phyloP scores from a whole-genome alignment of 1,284 basidiomycete species.

The Apiotrichum sp. region DNA sequence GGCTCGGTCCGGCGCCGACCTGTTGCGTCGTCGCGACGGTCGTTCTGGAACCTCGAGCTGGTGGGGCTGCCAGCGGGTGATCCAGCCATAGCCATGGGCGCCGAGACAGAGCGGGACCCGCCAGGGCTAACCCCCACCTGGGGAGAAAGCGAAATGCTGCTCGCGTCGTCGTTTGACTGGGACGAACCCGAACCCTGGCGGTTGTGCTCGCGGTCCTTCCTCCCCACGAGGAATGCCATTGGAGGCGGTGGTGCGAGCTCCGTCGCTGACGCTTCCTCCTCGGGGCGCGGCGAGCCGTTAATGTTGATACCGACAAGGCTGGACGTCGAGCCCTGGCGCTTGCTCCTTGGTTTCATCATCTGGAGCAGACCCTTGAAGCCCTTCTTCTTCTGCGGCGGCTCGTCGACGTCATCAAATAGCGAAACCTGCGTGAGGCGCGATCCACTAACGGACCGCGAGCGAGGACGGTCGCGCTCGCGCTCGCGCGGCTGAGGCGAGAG shows the following conservation, averaged over 20 bases:
- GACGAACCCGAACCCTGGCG: constrained; percentile 25
- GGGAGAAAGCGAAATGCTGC: too few species aligned
- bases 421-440: constrained; percentile 35
- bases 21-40: too few species aligned
- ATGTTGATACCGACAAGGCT: not conserved
- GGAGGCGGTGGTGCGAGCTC: constrained; percentile 72
- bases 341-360: constrained; percentile 51
- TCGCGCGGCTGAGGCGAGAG: not conserved
- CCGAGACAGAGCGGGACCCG: too few species aligned
- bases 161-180: too few species aligned
- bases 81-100: too few species aligned
- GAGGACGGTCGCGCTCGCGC: constrained; percentile 2
- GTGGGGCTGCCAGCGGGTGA: too few species aligned
- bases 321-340: constrained; percentile 46
- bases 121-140: too few species aligned
- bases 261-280: constrained; percentile 64
- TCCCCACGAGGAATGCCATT: constrained; percentile 70
- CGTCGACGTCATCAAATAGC: constrained; percentile 17
- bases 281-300: not conserved
- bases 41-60: too few species aligned
- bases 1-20: too few species aligned
- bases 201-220: constrained; percentile 39
- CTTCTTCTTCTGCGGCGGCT: constrained; percentile 58
- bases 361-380: constrained; percentile 77
- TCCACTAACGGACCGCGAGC: constrained; percentile 22